A percentile compares a stretch with the other conserved stretches of the same genome.
Conservation (phyloP, 2,329 filamentous ascomycete species). For the Amylocarpus encephaloides region DNA sequence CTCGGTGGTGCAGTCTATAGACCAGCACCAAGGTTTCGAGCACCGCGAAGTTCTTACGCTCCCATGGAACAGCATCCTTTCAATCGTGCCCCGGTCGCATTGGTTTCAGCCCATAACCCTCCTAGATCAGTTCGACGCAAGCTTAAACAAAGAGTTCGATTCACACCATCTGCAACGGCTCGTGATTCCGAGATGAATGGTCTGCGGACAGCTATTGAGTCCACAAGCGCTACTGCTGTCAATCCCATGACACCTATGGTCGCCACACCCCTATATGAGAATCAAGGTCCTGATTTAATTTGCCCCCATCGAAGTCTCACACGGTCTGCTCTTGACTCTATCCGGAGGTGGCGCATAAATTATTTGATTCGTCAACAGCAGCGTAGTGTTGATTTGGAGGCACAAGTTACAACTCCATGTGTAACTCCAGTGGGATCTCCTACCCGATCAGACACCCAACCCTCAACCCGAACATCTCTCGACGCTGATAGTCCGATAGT, state of each 20-base stretch:
- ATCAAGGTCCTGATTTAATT: background rate
- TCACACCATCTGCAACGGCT: constrained; percentile 23
- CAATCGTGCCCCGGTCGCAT: constrained; percentile 18
- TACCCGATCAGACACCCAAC: background rate
- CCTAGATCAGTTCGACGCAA: constrained; percentile 7
- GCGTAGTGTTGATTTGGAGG: too few species aligned
- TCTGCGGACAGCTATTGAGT: constrained; percentile 19
- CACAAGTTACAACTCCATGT: too few species aligned
- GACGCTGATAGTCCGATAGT: background rate
- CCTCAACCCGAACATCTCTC: background rate
- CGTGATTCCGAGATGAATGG: constrained; percentile 20
- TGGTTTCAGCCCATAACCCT: background rate
- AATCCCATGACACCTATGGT: constrained; percentile 14
- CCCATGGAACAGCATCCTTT: constrained; percentile 30
- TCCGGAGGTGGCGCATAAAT: background rate
- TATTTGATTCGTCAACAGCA: background rate
- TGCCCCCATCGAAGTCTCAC: constrained; percentile 14
- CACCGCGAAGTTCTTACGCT: constrained; percentile 28
- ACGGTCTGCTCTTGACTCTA: background rate
- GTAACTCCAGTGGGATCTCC: background rate
- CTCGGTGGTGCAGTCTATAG: background rate
- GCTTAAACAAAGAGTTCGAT: constrained; percentile 17
- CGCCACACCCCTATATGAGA: background rate
- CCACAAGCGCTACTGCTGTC: constrained; percentile 11
- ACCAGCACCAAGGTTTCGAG: constrained; percentile 25